phyloP scores from a whole-genome alignment of 177 flowering plant genomes.

The Vitis hybrid region DNA sequence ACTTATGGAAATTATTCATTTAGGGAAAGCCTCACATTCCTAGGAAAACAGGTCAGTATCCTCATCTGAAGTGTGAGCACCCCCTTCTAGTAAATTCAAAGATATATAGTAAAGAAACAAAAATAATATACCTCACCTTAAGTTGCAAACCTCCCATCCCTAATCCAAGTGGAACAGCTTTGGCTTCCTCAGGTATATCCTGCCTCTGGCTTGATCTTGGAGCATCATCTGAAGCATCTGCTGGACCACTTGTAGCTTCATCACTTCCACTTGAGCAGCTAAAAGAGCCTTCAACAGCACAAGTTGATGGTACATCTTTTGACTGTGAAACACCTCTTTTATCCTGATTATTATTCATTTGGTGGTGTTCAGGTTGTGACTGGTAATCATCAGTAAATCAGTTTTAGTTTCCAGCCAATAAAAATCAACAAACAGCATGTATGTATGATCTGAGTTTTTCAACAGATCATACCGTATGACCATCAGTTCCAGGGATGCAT shows the following conservation, averaged over 20 bases:
- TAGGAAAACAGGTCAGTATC: no score
- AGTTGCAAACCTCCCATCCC: conserved; percentile 84
- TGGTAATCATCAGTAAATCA: conserved; percentile 10
- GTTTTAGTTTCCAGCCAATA: neutral
- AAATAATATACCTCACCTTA: conserved; percentile 43
- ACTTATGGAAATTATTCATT: no score
- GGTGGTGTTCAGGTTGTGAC: conserved; percentile 18
- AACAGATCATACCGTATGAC: conserved; percentile 24
- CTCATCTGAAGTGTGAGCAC: no score
- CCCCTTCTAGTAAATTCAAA: no score
- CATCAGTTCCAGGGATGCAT: conserved; percentile 15
- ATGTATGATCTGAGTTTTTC: neutral
- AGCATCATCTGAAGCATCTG: conserved; percentile 19
- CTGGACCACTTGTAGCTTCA: conserved; percentile 17
- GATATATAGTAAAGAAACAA: no score
- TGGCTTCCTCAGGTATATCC: conserved; percentile 25
- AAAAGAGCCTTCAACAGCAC: conserved; percentile 17
- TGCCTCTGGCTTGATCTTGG: conserved; percentile 25
- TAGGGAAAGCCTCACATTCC: no score
- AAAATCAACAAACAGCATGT: neutral
- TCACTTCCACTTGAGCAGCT: conserved; percentile 25
- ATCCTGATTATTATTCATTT: conserved; percentile 19
- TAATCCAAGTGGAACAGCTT: conserved; percentile 75
- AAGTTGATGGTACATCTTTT: conserved; percentile 19
- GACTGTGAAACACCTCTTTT: conserved; percentile 8